These are phyloP conservation scores for Aegilops tauschii DNA, from an alignment of 176 grass and related monocot species.

Conservation along the genomic window DNA sequence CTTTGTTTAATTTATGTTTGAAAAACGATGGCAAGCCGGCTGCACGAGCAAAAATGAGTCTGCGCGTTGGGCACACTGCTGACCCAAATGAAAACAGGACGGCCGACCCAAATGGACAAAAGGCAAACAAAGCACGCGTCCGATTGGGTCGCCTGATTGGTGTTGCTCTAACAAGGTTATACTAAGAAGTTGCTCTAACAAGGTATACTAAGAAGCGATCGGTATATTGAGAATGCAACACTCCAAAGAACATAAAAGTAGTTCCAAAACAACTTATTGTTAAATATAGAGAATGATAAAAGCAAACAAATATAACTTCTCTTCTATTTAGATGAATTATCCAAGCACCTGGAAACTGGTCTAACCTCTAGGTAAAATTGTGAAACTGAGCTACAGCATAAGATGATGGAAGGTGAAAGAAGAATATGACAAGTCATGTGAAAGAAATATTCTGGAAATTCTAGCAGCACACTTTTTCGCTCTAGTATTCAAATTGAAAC, in stretches of 20 bases:
- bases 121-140: no score
- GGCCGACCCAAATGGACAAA: no score
- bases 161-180: no score
- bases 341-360: not conserved
- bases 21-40: no score
- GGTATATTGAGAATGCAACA: not conserved
- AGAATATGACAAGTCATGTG: not conserved
- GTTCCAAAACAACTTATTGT: slow-evolving; percentile 11
- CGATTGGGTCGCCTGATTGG: no score
- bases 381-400: not conserved
- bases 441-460: not conserved
- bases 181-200: not conserved
- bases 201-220: slow-evolving; percentile 17
- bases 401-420: not conserved
- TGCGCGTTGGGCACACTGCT: no score
- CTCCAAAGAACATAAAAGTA: not conserved
- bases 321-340: not conserved
- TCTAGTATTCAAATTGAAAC: not conserved
- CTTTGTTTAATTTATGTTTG: no score
- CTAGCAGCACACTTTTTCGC: not conserved
- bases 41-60: no score
- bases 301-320: not conserved
- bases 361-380: not conserved
- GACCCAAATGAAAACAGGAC: no score
- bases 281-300: not conserved